Percentiles rank a stretch among this genome's conserved stretches.
These are phyloP conservation scores for Irineochytrium annulatum DNA, from an alignment of 192 early-diverging fungal species.

Conservation along the genomic window DNA sequence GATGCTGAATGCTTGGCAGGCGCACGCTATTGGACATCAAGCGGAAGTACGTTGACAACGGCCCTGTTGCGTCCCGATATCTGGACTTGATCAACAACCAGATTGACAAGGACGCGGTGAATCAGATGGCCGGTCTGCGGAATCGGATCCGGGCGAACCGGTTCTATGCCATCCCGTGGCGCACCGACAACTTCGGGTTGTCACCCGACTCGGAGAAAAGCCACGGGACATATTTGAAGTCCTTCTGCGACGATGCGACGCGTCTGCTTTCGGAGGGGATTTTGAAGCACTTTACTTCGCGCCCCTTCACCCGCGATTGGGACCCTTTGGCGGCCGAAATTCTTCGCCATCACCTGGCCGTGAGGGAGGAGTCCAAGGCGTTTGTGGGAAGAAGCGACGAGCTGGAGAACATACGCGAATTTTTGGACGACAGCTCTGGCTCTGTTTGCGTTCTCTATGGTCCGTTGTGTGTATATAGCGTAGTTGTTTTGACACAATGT, in stretches of 20 bases:
- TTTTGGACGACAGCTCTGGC: conserved; percentile 1
- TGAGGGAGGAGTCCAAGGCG: conserved; percentile 9
- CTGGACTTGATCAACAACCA: conserved; percentile 19
- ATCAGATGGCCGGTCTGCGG: conserved; percentile 14
- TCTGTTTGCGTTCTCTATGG: conserved; percentile 19
- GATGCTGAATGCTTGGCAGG: neutral
- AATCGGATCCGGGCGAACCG: conserved; percentile 14
- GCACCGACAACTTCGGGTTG: conserved; percentile 10
- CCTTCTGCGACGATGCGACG: conserved; percentile 20
- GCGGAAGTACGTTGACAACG: conserved; percentile 10
- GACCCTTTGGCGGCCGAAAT: conserved; percentile 12
- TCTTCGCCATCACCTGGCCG: conserved; percentile 5
- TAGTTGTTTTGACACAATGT: neutral
- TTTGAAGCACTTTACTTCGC: conserved; percentile 9
- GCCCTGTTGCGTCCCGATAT: neutral
- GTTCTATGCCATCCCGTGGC: conserved; percentile 29
- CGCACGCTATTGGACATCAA: conserved; percentile 27
- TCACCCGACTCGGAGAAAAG: conserved; percentile 5
- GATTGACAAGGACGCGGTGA: conserved; percentile 12
- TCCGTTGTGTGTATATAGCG: neutral
- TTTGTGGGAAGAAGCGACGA: conserved; percentile 18
- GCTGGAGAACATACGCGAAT: neutral
- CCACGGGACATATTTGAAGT: conserved; percentile 14
- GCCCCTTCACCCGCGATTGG: neutral
- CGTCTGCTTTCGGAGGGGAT: conserved; percentile 22